phyloP scores from a whole-genome alignment of 139 green algal species.

The Coelastrella sp. region DNA sequence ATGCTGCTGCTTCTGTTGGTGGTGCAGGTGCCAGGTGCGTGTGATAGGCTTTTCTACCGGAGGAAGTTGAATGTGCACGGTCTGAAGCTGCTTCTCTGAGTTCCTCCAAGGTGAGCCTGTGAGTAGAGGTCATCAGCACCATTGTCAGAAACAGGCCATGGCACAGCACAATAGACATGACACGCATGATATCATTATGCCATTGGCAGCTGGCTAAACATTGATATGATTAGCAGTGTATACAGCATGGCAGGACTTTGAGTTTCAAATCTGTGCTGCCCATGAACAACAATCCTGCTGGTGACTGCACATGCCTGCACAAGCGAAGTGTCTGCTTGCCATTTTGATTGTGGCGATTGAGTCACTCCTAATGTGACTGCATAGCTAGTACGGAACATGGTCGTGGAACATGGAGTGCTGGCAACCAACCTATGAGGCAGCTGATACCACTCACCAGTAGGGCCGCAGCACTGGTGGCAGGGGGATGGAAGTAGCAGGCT shows the following conservation, averaged over 20 bases:
- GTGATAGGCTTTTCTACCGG: not conserved
- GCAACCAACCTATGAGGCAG: too few relatives aligned
- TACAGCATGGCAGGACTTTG: too few relatives aligned
- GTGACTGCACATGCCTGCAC: too few relatives aligned
- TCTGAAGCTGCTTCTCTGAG: not conserved
- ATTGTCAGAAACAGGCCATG: not conserved
- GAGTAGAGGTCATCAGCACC: not conserved
- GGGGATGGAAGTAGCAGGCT: conserved; percentile 54
- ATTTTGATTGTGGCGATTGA: too few relatives aligned
- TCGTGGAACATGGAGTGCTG: too few relatives aligned
- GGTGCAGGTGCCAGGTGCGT: conserved; percentile 10
- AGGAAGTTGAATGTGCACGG: not conserved
- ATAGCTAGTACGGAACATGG: too few relatives aligned
- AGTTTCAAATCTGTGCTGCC: too few relatives aligned
- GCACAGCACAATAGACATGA: not conserved
- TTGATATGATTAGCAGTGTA: too few relatives aligned
- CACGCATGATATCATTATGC: not conserved
- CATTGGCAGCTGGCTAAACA: too few relatives aligned
- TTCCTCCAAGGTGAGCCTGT: not conserved
- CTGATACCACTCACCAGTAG: conserved; percentile 43
- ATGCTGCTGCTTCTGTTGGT: conserved; percentile 10
- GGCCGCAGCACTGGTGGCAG: conserved; percentile 62
- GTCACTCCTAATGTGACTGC: too few relatives aligned
- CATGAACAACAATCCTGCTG: too few relatives aligned
- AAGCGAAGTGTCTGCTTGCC: too few relatives aligned